These are phyloP conservation scores for Dictyostelium capitatum DNA, from an alignment of 78 protist species.

Conservation along the genomic window DNA sequence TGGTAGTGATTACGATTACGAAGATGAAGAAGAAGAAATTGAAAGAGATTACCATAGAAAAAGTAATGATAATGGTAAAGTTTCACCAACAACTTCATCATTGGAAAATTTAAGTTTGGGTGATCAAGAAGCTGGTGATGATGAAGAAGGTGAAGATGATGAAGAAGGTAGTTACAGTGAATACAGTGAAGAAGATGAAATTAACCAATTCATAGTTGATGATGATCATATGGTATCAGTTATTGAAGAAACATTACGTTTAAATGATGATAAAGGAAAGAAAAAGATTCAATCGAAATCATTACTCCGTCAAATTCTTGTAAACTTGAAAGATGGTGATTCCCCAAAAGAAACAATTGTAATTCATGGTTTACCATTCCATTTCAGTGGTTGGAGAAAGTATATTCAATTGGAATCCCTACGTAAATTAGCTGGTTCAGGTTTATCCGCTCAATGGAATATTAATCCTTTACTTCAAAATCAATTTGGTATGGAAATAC, in stretches of 20 bases:
- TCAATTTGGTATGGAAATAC: conserved; percentile 38
- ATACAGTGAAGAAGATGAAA: conserved; percentile 34
- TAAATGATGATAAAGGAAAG: conserved; percentile 45
- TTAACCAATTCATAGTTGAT: not conserved
- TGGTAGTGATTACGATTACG: not conserved
- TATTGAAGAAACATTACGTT: conserved; percentile 8
- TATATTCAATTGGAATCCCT: conserved; percentile 56
- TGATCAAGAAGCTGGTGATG: conserved; percentile 30
- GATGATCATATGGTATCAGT: conserved; percentile 60
- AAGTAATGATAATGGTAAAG: not conserved
- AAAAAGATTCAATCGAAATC: conserved; percentile 37
- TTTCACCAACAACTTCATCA: not conserved
- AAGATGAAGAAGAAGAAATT: not conserved
- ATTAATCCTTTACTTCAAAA: conserved; percentile 21
- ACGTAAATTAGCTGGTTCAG: conserved; percentile 25
- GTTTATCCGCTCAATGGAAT: conserved; percentile 41
- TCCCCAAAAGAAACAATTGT: conserved; percentile 41
- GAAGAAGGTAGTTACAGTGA: conserved; percentile 4
- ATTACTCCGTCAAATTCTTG: conserved; percentile 21
- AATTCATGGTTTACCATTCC: not conserved
- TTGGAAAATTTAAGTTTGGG: not conserved
- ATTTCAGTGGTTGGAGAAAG: conserved; percentile 66
- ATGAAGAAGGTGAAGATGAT: conserved; percentile 3
- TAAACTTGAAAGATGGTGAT: conserved; percentile 58
- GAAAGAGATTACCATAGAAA: not conserved